These are phyloP conservation scores for Neobulgaria alba DNA, from an alignment of 2,329 filamentous ascomycete species.

Conservation along the genomic window DNA sequence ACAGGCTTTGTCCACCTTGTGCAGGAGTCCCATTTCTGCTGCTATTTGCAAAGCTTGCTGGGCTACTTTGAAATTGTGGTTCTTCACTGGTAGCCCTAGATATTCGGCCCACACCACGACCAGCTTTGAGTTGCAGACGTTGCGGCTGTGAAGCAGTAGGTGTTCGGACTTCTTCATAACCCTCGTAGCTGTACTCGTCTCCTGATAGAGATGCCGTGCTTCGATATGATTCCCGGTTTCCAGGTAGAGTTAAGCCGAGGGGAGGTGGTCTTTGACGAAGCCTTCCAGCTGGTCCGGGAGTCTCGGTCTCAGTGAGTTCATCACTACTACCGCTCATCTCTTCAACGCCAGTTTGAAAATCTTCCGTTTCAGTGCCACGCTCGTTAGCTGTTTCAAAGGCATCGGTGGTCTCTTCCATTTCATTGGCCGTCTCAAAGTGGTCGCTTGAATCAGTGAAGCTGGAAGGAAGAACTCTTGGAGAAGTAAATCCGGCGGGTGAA, in stretches of 20 bases:
- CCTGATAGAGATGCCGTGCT: slow-evolving; percentile 85
- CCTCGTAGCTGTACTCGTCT: slow-evolving; percentile 61
- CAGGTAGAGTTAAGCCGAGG: slow-evolving; percentile 37
- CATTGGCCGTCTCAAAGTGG: slow-evolving; percentile 73
- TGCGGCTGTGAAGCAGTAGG: slow-evolving; percentile 53
- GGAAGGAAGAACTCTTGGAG: slow-evolving; percentile 13
- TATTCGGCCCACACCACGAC: slow-evolving; percentile 52
- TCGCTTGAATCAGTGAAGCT: slow-evolving; percentile 47
- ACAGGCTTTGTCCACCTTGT: slow-evolving; percentile 64
- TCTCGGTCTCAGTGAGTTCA: slow-evolving; percentile 72
- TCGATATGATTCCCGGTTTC: slow-evolving; percentile 61
- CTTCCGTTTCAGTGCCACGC: slow-evolving; percentile 74
- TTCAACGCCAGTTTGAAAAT: slow-evolving; percentile 90
- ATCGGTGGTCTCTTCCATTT: slow-evolving; percentile 61
- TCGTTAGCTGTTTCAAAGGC: slow-evolving; percentile 71
- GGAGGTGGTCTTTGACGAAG: slow-evolving; percentile 32
- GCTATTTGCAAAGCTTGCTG: slow-evolving; percentile 45
- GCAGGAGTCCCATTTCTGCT: slow-evolving; percentile 42
- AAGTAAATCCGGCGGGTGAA: slow-evolving; percentile 25
- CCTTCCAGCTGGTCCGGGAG: slow-evolving; percentile 25
- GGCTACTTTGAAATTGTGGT: slow-evolving; percentile 48
- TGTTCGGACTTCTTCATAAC: slow-evolving; percentile 54
- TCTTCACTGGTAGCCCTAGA: slow-evolving; percentile 55
- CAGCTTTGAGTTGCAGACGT: slow-evolving; percentile 64
- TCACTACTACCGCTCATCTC: slow-evolving; percentile 67